These are phyloP conservation scores for Elsinoe ampelina DNA, from an alignment of 2,329 filamentous ascomycete species.

Conservation along the genomic window DNA sequence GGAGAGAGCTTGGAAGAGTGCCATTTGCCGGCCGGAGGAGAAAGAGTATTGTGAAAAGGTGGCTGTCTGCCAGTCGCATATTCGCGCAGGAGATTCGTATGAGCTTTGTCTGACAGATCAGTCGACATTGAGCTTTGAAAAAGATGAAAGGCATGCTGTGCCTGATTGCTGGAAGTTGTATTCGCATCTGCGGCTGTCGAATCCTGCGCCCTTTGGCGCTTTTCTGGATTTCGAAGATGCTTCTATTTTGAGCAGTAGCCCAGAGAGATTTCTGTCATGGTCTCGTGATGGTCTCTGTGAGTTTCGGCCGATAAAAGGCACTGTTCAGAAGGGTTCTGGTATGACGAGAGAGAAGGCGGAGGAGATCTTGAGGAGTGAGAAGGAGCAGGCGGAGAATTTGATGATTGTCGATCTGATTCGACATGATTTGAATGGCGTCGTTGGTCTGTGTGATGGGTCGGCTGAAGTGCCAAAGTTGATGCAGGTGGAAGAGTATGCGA, in stretches of 20 bases:
- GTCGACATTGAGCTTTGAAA: conserved; percentile 48
- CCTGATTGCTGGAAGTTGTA: conserved; percentile 58
- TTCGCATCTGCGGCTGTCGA: conserved; percentile 56
- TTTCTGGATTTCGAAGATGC: conserved; percentile 56
- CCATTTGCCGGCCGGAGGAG: conserved; percentile 21
- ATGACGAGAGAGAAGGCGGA: conserved; percentile 66
- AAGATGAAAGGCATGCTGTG: conserved; percentile 8
- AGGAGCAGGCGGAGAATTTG: conserved; percentile 90
- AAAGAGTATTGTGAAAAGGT: conserved; percentile 56
- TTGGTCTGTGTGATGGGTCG: conserved; percentile 51
- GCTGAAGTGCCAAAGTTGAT: conserved; percentile 72
- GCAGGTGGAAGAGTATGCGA: conserved; percentile 81
- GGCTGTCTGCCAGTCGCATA: conserved; percentile 57
- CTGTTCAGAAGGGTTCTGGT: conserved; percentile 65
- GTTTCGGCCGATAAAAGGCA: conserved; percentile 94
- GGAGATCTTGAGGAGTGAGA: conserved; percentile 64
- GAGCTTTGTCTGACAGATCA: conserved; percentile 76
- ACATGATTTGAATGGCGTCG: conserved; percentile 82
- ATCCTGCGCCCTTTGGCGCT: conserved; percentile 78
- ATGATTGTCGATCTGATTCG: conserved; percentile 98
- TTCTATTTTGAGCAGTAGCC: conserved; percentile 73
- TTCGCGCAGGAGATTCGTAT: conserved; percentile 72
- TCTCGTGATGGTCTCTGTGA: conserved; percentile 52
- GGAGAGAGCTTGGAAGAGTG: background rate
- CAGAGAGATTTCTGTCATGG: conserved; percentile 79